Base-by-base conservation (phyloP, 2,329 filamentous ascomycete species). In the Tolypocladium inflatum region DNA sequence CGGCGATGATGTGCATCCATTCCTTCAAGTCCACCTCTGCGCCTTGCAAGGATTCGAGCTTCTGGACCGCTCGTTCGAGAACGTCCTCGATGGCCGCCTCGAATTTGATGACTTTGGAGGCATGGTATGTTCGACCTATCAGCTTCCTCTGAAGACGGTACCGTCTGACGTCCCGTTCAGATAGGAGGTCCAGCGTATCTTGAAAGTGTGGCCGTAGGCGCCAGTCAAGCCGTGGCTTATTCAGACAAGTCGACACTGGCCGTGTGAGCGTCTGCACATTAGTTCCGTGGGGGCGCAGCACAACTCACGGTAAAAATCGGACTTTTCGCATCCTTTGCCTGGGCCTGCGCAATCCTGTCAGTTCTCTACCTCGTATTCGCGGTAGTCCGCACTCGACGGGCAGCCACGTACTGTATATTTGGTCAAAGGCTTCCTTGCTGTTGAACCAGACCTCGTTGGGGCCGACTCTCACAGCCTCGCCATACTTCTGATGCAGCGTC, bases 1-100 rank as follows among this genome's bases (percentile, higher is more conserved):
- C 78, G 1, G 73, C 75, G 21, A 80, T 70, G 58, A 82, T 81
- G 66, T 82, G 80, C 79, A 82, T 82, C 80, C 80, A 82, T 57
- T 80, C 76, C 55, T 77, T 78, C 21, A 82, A 63, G 58, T 81
- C 77, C 4, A 82, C 63, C 35, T 75, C 70, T 1, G 65, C 63
- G 0, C 76, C 77, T 0, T 71, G 52, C 1, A 80, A 63, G 0
- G 59, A 58, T 4, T 64, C 67, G 0, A 82, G 62, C 33, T 71
- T 73, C 3, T 68, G 58, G 1, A 79, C 60, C 1, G 67, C 71
- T 0, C 64, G 63, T 3, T 65, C 58, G 8, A 81, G 62, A 1
- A 79, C 77, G 0, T 60, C 60, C 35, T 80, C 75, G 7, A 81
- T 66, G 0, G 71, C 71, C 0, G 60, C 53, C 57, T 78, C 76